Base-by-base conservation (phyloP, 106 monocot species). In the Narthecium ossifragum region DNA sequence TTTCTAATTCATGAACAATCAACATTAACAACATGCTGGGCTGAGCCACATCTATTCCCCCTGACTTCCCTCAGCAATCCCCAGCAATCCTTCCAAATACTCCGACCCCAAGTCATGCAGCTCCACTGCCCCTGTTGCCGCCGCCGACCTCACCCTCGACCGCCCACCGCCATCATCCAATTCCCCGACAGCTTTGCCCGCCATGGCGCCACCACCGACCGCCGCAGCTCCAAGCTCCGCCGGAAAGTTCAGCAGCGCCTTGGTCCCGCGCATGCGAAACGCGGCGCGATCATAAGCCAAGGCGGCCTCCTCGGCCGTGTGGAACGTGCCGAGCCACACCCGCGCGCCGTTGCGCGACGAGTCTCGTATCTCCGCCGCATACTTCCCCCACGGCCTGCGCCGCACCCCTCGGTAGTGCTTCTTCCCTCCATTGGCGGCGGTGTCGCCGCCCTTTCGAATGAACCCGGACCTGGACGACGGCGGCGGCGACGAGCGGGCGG, bases 381-480 rank as follows among this genome's bases (percentile, higher is more conserved):
- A 88, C 73, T 92, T 92, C 17, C 92, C 92, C 92, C 88, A 92
- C 9, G 92, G 92, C 50, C 92, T 58, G 39, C 71, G 58, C 83
- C 91, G 60, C 34, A 86, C 91, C 12, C 91, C 86, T 9, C 86
- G 53, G 65, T 83, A 92, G 46, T 62, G 76, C 70, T 26, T 51
- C 50, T 46, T 66, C 55, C 37, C 34, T 29, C 20, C 43, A 13
- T 54, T 33, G 28, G 55, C 58, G 27, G 27, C 43, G 32, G 43
- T 12, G 36, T 15, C 30, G 21, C 0, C 29, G 24, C 14, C 5
- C 47, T 9, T 32, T 22, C 26, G 23, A 10, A 17, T 5, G 39
- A 31, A 32, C 10, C n/a, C 9, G 60, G 25, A 8, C 7, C 0
- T 34, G 15, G 57, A 21, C 7, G 60, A 0, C 5, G 62, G 1